Base-by-base conservation (phyloP, 1,284 basidiomycete genomes). In the Afroboletus lepidellus region DNA sequence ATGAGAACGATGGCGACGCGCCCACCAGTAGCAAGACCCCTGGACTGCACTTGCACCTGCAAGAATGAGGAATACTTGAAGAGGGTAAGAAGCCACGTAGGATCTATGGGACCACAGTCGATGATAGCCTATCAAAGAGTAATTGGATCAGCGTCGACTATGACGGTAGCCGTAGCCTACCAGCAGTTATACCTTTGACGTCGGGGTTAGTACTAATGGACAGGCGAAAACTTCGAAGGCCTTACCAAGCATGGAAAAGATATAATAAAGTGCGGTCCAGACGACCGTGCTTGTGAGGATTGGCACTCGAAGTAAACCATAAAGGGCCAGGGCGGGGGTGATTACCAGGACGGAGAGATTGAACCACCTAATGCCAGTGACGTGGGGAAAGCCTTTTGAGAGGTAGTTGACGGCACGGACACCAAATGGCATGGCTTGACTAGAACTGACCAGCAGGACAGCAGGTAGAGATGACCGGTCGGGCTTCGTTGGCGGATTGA, bases 1-100 rank as follows among this genome's bases (percentile, higher is more conserved):
- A 69, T 95, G 93, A 36, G 92, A 90, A 51, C 93, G 85, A 71
- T 95, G 93, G 30, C 88, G 83, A 49, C 90, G 82, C n/a, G 90
- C 84, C 93, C 93, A 96, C 92, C 92, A 96, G 63, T 83, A 85
- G 71, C 90, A 90, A 12, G 91, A 92, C 1, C 93, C 93, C 73
- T 95, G 87, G 3, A 94, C 89, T 5, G 92, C 89, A 62, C 92
- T 92, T 16, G 89, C 84, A 11, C 93, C 93, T 12, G 85, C 88
- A 41, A 85, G 70, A 12, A 90, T 79, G 39, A 96, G 79, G 64
- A 86, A 79, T 58, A 86, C 77, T 65, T 92, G 88, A 8, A 96
- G 79, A 16, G 85, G 81, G 23, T 76, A 69, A 29, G 84, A 84
- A 4, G 93, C 94, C 52, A 89, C 89, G 72, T 93, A 96, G 0